Conservation (phyloP, 148 eudicot species). For the Chenopodium album region DNA sequence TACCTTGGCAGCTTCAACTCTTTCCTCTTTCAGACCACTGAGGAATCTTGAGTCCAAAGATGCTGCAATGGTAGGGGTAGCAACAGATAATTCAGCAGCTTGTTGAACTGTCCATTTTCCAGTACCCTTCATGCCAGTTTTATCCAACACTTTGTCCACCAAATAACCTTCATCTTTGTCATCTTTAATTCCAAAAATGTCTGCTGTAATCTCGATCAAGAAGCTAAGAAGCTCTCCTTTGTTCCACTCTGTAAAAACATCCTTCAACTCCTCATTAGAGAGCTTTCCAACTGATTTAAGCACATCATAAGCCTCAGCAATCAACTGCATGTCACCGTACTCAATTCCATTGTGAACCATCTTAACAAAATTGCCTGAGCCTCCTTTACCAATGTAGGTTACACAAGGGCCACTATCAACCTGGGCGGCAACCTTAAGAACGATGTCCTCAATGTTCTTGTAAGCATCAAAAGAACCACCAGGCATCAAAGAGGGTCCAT, state of each 20-base stretch:
- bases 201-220: slow-evolving; percentile 83
- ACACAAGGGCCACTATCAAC: slow-evolving; percentile 96
- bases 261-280: slow-evolving; percentile 69
- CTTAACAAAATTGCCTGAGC: slow-evolving; percentile 84
- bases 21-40: slow-evolving; percentile 81
- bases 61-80: slow-evolving; percentile 83
- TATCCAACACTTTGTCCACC: slow-evolving; percentile 83
- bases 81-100: slow-evolving; percentile 87
- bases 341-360: slow-evolving; percentile 93
- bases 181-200: slow-evolving; percentile 78
- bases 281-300: slow-evolving; percentile 86
- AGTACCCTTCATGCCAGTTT: slow-evolving; percentile 96
- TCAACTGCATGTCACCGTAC: slow-evolving; percentile 92
- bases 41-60: slow-evolving; percentile 87
- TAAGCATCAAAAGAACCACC: slow-evolving; percentile 86
- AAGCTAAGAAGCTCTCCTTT: slow-evolving; percentile 87
- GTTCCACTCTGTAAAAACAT: slow-evolving; percentile 87
- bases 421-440: slow-evolving; percentile 87
- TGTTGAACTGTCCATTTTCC: slow-evolving; percentile 97
- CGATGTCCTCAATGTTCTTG: slow-evolving; percentile 82
- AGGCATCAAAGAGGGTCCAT: slow-evolving; percentile 93
- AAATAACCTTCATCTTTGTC: slow-evolving; percentile 78
- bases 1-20: slow-evolving; percentile 71
- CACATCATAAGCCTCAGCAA: slow-evolving; percentile 88
- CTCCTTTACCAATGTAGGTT: slow-evolving; percentile 83